Evolutionary conservation across 2,329 filamentous ascomycete genomes (phyloP).

Genomic region (Aspergillus sp.): DNA sequence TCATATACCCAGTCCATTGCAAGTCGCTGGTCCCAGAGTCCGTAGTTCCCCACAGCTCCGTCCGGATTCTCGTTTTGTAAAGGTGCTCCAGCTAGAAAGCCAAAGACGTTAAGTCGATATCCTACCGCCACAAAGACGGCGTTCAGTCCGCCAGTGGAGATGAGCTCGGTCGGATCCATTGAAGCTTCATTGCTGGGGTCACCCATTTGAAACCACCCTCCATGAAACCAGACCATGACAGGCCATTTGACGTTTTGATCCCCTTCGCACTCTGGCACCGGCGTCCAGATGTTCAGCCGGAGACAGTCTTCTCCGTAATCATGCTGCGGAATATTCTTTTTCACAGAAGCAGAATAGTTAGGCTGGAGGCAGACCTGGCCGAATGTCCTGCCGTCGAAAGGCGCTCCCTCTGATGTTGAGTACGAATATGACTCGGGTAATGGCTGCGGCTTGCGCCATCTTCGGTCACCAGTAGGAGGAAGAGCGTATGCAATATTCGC

Average conservation of each 20-base stretch:
- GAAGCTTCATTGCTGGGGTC: slow-evolving; percentile 43
- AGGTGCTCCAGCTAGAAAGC: slow-evolving; percentile 46
- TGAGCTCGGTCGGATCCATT: slow-evolving; percentile 47
- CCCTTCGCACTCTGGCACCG: slow-evolving; percentile 25
- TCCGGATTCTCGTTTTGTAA: slow-evolving; percentile 12
- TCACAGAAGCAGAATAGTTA: neutral
- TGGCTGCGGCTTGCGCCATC: slow-evolving; percentile 42
- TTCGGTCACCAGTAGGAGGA: slow-evolving; percentile 37
- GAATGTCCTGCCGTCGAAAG: slow-evolving; percentile 42
- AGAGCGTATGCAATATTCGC: slow-evolving; percentile 42
- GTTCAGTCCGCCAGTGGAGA: slow-evolving; percentile 30
- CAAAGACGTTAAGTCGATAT: slow-evolving; percentile 52
- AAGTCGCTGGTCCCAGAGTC: slow-evolving; percentile 50
- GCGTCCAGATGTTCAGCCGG: slow-evolving; percentile 52
- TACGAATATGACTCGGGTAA: slow-evolving; percentile 33
- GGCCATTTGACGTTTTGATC: slow-evolving; percentile 26
- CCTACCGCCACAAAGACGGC: slow-evolving; percentile 48
- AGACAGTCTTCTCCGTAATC: slow-evolving; percentile 50
- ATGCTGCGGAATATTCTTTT: slow-evolving; percentile 18
- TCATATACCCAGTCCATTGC: slow-evolving; percentile 54
- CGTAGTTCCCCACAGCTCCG: slow-evolving; percentile 40
- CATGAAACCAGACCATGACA: slow-evolving; percentile 36
- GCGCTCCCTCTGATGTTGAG: slow-evolving; percentile 16
- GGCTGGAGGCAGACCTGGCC: slow-evolving; percentile 42
- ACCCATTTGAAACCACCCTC: slow-evolving; percentile 52